These are phyloP conservation scores for Phylloporus sp. DNA, from an alignment of 768 basidiomycete genomes.

Conservation along the genomic window DNA sequence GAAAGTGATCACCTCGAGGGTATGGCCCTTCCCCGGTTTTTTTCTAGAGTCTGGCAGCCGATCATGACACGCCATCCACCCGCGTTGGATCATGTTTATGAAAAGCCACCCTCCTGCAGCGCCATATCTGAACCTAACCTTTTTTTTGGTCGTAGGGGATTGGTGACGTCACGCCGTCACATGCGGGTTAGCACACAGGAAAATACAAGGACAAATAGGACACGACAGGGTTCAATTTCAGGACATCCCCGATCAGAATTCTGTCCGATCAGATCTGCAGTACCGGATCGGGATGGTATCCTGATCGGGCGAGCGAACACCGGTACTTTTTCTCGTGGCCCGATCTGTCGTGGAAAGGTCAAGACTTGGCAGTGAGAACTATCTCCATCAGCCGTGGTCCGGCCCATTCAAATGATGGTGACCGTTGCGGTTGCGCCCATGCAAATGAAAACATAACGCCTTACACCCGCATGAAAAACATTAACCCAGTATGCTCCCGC, in stretches of 20 bases:
- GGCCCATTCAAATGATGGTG: slow-evolving; percentile 5
- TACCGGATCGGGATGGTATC: slow-evolving; percentile 16
- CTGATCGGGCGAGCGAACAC: slow-evolving; percentile 19
- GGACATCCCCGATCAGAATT: slow-evolving; percentile 33
- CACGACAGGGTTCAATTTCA: slow-evolving; percentile 12
- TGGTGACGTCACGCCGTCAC: slow-evolving; percentile 24
- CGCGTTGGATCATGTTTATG: slow-evolving; percentile 12
- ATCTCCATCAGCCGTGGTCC: slow-evolving; percentile 9
- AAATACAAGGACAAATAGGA: slow-evolving; percentile 18
- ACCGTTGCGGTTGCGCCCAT: slow-evolving; percentile 18
- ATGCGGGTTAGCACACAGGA: slow-evolving; percentile 18
- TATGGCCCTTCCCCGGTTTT: slow-evolving; percentile 10
- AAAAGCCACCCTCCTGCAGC: slow-evolving; percentile 12
- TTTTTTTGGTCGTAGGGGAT: slow-evolving; percentile 4
- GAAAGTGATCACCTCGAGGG: slow-evolving; percentile 16
- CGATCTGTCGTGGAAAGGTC: slow-evolving; percentile 7
- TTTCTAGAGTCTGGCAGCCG: no score
- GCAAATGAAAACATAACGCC: slow-evolving; percentile 26
- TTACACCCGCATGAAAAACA: slow-evolving; percentile 7
- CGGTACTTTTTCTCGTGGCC: slow-evolving; percentile 9
- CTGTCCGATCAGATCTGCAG: slow-evolving; percentile 29
- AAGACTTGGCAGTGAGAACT: slow-evolving; percentile 11
- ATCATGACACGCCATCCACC: slow-evolving; percentile 6
- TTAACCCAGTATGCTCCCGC: slow-evolving; percentile 10
- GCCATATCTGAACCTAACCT: slow-evolving; percentile 24